phyloP scores from a whole-genome alignment of 768 basidiomycete genomes.

The Xerocomellus chrysenteron region DNA sequence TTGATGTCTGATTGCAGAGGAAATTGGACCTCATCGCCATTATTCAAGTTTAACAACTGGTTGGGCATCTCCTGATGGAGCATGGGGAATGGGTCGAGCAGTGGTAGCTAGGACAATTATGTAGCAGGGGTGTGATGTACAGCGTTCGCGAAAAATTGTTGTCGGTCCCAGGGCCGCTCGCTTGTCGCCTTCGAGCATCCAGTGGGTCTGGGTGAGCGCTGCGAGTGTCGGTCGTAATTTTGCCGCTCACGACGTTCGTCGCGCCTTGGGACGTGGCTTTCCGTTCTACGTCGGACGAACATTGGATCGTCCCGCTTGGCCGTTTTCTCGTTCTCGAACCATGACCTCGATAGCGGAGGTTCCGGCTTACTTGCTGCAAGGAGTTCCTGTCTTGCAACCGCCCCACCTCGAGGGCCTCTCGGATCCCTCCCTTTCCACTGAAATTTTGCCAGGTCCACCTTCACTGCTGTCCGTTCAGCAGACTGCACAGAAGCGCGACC shows the following conservation, averaged over 20 bases:
- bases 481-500: slow-evolving; percentile 72
- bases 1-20: slow-evolving; percentile 6
- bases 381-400: slow-evolving; percentile 72
- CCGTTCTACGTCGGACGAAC: slow-evolving; percentile 19
- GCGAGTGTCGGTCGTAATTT: slow-evolving; percentile 17
- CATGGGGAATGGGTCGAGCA: slow-evolving; percentile 1
- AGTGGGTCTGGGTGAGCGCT: slow-evolving; percentile 20
- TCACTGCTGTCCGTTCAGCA: slow-evolving; percentile 71
- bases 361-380: slow-evolving; percentile 71
- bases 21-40: not conserved
- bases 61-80: not conserved
- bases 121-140: slow-evolving; percentile 8
- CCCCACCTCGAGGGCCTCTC: slow-evolving; percentile 69
- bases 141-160: slow-evolving; percentile 23
- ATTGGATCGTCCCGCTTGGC: slow-evolving; percentile 14
- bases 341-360: slow-evolving; percentile 74
- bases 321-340: slow-evolving; percentile 29
- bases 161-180: slow-evolving; percentile 22
- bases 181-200: slow-evolving; percentile 22
- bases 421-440: slow-evolving; percentile 79
- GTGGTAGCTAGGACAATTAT: slow-evolving; percentile 16
- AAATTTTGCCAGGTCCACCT: slow-evolving; percentile 88
- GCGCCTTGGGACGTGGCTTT: slow-evolving; percentile 16
- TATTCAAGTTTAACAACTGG: not conserved
- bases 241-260: slow-evolving; percentile 24